These are phyloP conservation scores for Fomitopsis schrenkii DNA, from an alignment of 1,284 basidiomycete species.

Conservation along the genomic window DNA sequence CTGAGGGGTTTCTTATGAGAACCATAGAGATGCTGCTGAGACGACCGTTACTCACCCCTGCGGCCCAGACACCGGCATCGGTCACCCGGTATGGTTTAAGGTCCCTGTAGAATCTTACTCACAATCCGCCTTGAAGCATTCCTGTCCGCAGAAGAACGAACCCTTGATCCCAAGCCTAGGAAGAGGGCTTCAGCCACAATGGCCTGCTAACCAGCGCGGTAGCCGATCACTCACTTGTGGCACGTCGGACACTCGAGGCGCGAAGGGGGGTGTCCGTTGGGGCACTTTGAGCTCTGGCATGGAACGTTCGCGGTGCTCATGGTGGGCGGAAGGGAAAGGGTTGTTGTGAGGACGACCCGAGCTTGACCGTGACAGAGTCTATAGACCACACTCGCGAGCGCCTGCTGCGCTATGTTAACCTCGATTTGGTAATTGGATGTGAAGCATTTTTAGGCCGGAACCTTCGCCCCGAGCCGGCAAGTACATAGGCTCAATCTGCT, in stretches of 20 bases:
- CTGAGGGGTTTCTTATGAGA: slow-evolving; percentile 35
- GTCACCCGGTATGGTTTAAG: background rate
- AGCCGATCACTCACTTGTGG: slow-evolving; percentile 54
- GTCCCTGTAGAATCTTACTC: slow-evolving; percentile 28
- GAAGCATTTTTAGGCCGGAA: too few species aligned
- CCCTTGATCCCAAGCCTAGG: slow-evolving; percentile 72
- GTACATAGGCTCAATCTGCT: too few species aligned
- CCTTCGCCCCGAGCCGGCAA: too few species aligned
- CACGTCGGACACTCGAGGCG: slow-evolving; percentile 80
- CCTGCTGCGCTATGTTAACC: background rate
- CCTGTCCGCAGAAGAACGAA: slow-evolving; percentile 82
- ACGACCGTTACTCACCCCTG: slow-evolving; percentile 40
- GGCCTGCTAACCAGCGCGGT: background rate
- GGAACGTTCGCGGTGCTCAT: slow-evolving; percentile 31
- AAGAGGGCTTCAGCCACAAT: slow-evolving; percentile 9
- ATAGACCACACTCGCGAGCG: background rate
- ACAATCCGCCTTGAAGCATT: slow-evolving; percentile 85
- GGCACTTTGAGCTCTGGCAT: slow-evolving; percentile 69
- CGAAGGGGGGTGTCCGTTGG: slow-evolving; percentile 73
- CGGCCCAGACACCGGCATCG: background rate
- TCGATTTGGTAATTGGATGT: too few species aligned
- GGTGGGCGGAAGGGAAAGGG: background rate
- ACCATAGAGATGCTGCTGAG: background rate
- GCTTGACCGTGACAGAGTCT: background rate
- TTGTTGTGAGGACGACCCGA: background rate